phyloP scores from a whole-genome alignment of 2,329 filamentous ascomycete species.

The Septoria linicola region DNA sequence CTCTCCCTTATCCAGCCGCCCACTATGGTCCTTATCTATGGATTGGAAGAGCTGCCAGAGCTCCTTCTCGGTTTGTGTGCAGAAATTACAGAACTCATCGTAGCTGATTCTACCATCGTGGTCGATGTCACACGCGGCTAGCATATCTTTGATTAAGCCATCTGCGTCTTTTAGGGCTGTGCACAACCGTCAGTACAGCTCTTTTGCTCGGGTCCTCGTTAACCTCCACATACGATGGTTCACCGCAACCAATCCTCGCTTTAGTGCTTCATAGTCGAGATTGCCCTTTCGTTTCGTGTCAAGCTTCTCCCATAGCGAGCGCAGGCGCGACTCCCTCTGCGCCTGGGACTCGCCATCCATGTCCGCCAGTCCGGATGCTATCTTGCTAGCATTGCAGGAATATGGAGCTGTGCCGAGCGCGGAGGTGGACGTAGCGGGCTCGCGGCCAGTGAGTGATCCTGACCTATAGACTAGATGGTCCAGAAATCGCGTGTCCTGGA shows the following conservation, averaged over 20 bases:
- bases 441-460: too few species aligned
- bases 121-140: conserved; percentile 80
- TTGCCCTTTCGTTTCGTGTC: conserved; percentile 74
- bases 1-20: conserved; percentile 83
- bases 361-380: conserved; percentile 31
- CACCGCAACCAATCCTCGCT: conserved; percentile 80
- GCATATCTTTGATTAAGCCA: conserved; percentile 74
- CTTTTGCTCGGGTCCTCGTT: too few species aligned
- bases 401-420: not conserved
- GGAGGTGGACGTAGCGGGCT: not conserved
- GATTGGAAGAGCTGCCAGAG: conserved; percentile 77
- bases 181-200: conserved; percentile 14
- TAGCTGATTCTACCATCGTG: conserved; percentile 89
- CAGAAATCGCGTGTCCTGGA: too few species aligned
- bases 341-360: conserved; percentile 75
- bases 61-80: conserved; percentile 81
- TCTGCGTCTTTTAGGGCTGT: conserved; percentile 87
- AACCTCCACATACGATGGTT: conserved; percentile 72
- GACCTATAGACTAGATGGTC: too few species aligned
- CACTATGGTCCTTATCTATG: conserved; percentile 84
- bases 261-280: conserved; percentile 79
- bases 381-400: conserved; percentile 18
- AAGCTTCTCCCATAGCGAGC: conserved; percentile 79
- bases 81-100: conserved; percentile 86
- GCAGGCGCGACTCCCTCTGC: conserved; percentile 76